Percentiles rank a stretch among this genome's conserved stretches.
These are phyloP conservation scores for Diplogelasinospora grovesii DNA, from an alignment of 495 filamentous ascomycete genomes.

Conservation along the genomic window DNA sequence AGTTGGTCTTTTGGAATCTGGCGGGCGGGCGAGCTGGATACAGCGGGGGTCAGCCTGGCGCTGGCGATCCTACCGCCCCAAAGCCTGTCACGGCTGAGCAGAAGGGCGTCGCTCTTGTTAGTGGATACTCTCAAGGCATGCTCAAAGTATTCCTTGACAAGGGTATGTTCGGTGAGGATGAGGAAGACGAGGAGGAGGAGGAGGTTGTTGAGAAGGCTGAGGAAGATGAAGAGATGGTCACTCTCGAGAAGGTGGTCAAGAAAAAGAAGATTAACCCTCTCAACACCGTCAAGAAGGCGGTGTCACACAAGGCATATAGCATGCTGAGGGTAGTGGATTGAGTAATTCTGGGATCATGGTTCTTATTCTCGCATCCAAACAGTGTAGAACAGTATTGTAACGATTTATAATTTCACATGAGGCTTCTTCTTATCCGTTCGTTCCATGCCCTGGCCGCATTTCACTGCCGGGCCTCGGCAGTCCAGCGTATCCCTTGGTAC, in stretches of 20 bases:
- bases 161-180: constrained; percentile 31
- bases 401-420: too few relatives aligned
- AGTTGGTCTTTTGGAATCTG: constrained; percentile 47
- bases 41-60: constrained; percentile 4
- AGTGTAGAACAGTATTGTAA: too few relatives aligned
- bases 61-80: constrained; percentile 19
- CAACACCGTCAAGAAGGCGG: constrained; percentile 31
- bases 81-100: constrained; percentile 36
- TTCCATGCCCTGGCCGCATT: too few relatives aligned
- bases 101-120: constrained; percentile 32
- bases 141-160: constrained; percentile 43
- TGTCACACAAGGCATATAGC: constrained; percentile 34
- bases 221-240: constrained; percentile 25
- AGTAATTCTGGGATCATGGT: too few relatives aligned
- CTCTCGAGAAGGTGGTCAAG: constrained; percentile 6
- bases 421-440: too few relatives aligned
- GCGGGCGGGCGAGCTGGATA: constrained; percentile 27
- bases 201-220: constrained; percentile 6
- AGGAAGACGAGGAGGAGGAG: constrained; percentile 30
- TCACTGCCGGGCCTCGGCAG: too few relatives aligned
- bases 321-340: constrained; percentile 40
- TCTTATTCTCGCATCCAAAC: too few relatives aligned
- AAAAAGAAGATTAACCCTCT: constrained; percentile 30
- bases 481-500: too few relatives aligned
- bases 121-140: constrained; percentile 42